Percentiles rank a stretch among this genome's conserved stretches.
Conservation (phyloP, 352 stramenopile species). For the Globisporangium radiosum region DNA sequence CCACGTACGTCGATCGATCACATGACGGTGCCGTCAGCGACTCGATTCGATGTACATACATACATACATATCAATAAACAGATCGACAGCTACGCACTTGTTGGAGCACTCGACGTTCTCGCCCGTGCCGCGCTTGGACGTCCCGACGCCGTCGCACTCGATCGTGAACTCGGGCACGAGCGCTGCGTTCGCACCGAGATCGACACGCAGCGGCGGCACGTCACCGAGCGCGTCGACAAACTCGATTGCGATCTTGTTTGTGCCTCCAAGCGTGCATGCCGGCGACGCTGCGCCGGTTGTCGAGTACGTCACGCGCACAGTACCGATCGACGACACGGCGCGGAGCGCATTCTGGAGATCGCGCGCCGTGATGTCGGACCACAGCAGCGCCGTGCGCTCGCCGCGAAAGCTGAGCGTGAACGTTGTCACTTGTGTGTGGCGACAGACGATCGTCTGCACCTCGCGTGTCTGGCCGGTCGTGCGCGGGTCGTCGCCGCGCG, state of each 20-base stretch:
- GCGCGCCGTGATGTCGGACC: constrained; percentile 26
- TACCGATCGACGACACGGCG: constrained; percentile 27
- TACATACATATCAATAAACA: too few relatives aligned
- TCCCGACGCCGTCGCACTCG: constrained; percentile 42
- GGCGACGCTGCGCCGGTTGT: constrained; percentile 14
- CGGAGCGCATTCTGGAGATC: constrained; percentile 37
- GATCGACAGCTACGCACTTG: constrained; percentile 33
- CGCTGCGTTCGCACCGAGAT: constrained; percentile 20
- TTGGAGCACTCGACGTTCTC: constrained; percentile 71
- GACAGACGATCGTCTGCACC: constrained; percentile 54
- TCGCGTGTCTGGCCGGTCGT: constrained; percentile 53
- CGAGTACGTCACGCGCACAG: constrained; percentile 51
- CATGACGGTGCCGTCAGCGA: too few relatives aligned
- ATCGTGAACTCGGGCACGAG: constrained; percentile 45
- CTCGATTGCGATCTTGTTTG: constrained; percentile 55
- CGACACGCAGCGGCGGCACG: constrained; percentile 38
- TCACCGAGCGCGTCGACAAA: constrained; percentile 57
- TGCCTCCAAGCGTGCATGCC: constrained; percentile 38
- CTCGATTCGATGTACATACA: too few relatives aligned
- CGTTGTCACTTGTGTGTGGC: constrained; percentile 26
- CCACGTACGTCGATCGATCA: neutral
- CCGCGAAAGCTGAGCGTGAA: constrained; percentile 72
- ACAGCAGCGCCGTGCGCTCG: constrained; percentile 13
- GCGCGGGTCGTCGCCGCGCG: constrained; percentile 59
- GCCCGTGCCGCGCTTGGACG: constrained; percentile 49